Percentiles rank a stretch among this genome's conserved stretches.
Evolutionary conservation across 768 basidiomycete species (phyloP).

Genomic region (Phallus indusiatus): DNA sequence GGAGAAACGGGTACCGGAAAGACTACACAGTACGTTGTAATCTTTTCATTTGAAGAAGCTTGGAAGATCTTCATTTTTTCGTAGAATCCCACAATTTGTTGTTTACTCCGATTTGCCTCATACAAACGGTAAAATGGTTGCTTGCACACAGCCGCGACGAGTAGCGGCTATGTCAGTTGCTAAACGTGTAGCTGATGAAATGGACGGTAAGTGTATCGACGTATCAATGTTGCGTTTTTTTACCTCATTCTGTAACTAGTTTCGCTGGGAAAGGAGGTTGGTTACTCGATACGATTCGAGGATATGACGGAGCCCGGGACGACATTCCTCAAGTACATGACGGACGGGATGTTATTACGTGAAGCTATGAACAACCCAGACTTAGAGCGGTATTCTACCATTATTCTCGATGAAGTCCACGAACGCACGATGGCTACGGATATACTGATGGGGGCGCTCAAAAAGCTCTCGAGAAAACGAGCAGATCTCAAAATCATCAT

Average conservation of each 20-base stretch:
- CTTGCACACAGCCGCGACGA: conserved; percentile 93
- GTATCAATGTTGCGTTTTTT: background rate
- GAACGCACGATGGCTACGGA: conserved; percentile 97
- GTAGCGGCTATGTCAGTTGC: conserved; percentile 98
- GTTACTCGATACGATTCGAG: conserved; percentile 97
- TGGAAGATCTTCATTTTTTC: conserved; percentile 11
- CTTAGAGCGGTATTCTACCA: conserved; percentile 85
- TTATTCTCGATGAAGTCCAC: conserved; percentile 98
- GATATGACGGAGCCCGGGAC: conserved; percentile 86
- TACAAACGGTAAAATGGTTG: conserved; percentile 80
- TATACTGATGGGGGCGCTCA: conserved; percentile 95
- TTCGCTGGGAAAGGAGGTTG: conserved; percentile 86
- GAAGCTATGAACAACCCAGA: conserved; percentile 97
- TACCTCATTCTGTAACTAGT: conserved; percentile 41
- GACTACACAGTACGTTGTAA: conserved; percentile 85
- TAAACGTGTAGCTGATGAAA: conserved; percentile 96
- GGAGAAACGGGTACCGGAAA: conserved; percentile 95
- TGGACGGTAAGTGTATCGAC: conserved; percentile 66
- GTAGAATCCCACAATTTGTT: conserved; percentile 93
- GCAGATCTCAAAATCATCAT: conserved; percentile 91
- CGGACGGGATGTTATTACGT: conserved; percentile 97
- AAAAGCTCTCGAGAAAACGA: conserved; percentile 70
- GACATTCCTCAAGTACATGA: conserved; percentile 99
- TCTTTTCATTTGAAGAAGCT: background rate
- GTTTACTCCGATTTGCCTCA: conserved; percentile 91